These are phyloP conservation scores for Phytopythium sindhum DNA, from an alignment of 352 stramenopile species.

Conservation along the genomic window DNA sequence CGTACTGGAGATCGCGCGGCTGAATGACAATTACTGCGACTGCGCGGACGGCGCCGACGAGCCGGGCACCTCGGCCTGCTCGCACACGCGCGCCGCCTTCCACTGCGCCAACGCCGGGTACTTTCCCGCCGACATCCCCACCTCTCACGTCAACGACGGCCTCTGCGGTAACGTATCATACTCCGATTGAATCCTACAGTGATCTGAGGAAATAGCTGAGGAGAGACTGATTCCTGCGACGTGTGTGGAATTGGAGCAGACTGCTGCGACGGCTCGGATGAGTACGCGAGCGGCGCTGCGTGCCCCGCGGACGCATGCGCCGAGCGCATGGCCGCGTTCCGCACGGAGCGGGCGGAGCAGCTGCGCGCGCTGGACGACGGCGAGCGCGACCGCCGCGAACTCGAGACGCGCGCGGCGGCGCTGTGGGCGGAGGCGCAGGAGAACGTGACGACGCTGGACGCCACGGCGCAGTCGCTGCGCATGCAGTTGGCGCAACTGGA, in stretches of 20 bases:
- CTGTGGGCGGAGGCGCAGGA: slow-evolving; percentile 31
- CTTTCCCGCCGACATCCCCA: slow-evolving; percentile 55
- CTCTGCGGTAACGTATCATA: slow-evolving; percentile 50
- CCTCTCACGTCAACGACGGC: slow-evolving; percentile 70
- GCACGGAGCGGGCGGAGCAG: slow-evolving; percentile 45
- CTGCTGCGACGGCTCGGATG: slow-evolving; percentile 81
- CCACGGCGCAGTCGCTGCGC: slow-evolving; percentile 20
- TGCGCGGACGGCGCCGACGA: slow-evolving; percentile 90
- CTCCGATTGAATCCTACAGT: background rate
- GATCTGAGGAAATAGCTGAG: too few relatives aligned
- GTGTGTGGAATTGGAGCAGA: slow-evolving; percentile 44
- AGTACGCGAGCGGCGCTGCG: slow-evolving; percentile 58
- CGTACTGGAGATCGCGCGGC: slow-evolving; percentile 38
- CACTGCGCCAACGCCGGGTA: slow-evolving; percentile 76
- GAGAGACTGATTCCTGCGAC: background rate
- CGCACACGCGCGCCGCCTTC: slow-evolving; percentile 49
- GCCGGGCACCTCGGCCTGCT: slow-evolving; percentile 84
- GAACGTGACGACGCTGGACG: slow-evolving; percentile 27
- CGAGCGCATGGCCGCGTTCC: slow-evolving; percentile 34
- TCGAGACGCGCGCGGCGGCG: slow-evolving; percentile 30
- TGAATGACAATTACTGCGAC: slow-evolving; percentile 96
- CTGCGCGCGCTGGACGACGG: slow-evolving; percentile 75
- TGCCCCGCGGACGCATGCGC: slow-evolving; percentile 41
- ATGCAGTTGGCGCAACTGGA: slow-evolving; percentile 43
- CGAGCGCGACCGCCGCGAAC: slow-evolving; percentile 32